A percentile compares a stretch with the other conserved stretches of the same genome.
phyloP scores from a whole-genome alignment of 75 land plant species.

The Chamaecyparis obtusa region DNA sequence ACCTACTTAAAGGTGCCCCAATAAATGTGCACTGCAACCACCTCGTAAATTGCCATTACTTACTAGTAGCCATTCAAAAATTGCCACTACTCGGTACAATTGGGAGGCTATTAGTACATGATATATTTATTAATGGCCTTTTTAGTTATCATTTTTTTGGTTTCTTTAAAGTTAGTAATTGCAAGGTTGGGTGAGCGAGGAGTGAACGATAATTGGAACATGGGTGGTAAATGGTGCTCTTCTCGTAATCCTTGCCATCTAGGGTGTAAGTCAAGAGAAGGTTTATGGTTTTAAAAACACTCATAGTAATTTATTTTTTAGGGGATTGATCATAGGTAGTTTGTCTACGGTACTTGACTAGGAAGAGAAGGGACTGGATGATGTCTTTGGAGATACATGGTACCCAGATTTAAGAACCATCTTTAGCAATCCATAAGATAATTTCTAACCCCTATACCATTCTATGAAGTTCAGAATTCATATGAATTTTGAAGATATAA shows the following conservation, averaged over 20 bases:
- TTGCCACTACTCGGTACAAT: no score
- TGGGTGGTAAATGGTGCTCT: no score
- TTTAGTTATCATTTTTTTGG: no score
- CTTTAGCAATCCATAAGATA: background rate
- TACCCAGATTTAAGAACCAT: background rate
- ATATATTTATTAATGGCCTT: no score
- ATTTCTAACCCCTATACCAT: background rate
- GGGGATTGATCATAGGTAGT: background rate
- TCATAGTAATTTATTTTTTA: background rate
- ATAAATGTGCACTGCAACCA: no score
- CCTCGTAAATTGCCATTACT: no score
- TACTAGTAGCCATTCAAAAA: no score
- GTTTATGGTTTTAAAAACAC: background rate
- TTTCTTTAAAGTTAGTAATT: no score
- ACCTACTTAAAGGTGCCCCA: no score
- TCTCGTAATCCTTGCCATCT: background rate
- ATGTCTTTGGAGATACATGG: background rate
- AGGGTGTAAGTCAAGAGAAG: background rate
- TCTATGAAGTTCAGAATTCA: background rate
- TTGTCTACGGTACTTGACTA: background rate
- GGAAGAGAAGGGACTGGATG: background rate
- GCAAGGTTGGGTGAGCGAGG: no score
- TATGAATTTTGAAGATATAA: background rate
- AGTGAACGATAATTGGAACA: no score
- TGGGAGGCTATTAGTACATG: no score